Conservation (phyloP, 352 stramenopile species). For the Phytopythium mirpurense region DNA sequence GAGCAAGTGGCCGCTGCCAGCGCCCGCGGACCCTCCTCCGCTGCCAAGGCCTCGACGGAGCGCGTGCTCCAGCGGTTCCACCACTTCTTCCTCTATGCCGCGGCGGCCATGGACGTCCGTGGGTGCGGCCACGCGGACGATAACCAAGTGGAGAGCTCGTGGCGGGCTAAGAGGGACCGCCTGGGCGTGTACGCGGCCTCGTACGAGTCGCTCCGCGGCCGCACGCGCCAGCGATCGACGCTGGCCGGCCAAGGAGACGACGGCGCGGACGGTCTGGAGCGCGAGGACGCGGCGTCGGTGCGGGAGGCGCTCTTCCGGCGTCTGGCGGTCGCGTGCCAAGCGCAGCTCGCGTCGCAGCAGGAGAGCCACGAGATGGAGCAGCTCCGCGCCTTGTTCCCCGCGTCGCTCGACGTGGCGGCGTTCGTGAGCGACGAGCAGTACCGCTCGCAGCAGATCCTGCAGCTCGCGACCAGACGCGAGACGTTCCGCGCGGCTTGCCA, state of each 20-base stretch:
- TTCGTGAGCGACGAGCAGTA: slow-evolving; percentile 51
- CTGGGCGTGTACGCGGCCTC: slow-evolving; percentile 19
- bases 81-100: slow-evolving; percentile 43
- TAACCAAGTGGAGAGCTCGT: slow-evolving; percentile 3
- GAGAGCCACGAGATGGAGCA: slow-evolving; percentile 55
- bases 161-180: slow-evolving; percentile 13
- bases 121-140: not conserved
- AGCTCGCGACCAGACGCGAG: slow-evolving; percentile 49
- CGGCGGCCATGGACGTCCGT: slow-evolving; percentile 17
- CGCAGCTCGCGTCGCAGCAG: slow-evolving; percentile 41
- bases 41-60: no score
- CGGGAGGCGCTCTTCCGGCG: slow-evolving; percentile 16
- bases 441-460: slow-evolving; percentile 35
- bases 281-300: slow-evolving; percentile 1
- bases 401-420: slow-evolving; percentile 44
- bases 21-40: no score
- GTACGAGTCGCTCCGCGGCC: slow-evolving; percentile 14
- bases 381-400: slow-evolving; percentile 58
- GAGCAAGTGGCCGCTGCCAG: not conserved
- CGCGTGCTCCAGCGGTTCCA: slow-evolving; percentile 25
- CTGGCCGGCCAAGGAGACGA: slow-evolving; percentile 5
- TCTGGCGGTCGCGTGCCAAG: slow-evolving; percentile 45
- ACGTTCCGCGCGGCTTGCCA: slow-evolving; percentile 38
- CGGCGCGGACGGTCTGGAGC: not conserved
- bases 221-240: slow-evolving; percentile 1